phyloP scores from a whole-genome alignment of 331 rosid species.

The Quercus lobata region DNA sequence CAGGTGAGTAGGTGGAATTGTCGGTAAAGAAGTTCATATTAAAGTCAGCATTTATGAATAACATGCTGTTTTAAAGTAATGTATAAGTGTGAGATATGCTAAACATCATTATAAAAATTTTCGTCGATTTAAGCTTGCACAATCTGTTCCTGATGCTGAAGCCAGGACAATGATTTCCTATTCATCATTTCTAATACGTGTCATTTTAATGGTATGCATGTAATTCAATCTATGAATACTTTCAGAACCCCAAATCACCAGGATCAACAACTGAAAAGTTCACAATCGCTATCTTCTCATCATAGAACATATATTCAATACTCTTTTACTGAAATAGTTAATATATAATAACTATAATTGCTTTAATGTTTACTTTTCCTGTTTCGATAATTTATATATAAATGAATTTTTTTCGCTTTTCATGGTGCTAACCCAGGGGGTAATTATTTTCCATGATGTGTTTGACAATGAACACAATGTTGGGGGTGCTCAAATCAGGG shows the following conservation, averaged over 20 bases:
- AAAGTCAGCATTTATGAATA: conserved; percentile 8
- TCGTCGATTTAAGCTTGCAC: not conserved
- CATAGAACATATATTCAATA: not conserved
- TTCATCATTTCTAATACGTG: not conserved
- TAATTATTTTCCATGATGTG: conserved; percentile 73
- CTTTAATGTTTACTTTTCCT: not conserved
- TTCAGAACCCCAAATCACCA: not conserved
- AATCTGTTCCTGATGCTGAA: not conserved
- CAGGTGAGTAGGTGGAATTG: conserved; percentile 53
- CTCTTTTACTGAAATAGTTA: not conserved
- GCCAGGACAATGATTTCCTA: not conserved
- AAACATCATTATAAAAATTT: not conserved
- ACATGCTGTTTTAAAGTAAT: not conserved
- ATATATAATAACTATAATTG: not conserved
- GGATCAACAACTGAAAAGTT: not conserved
- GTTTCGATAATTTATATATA: not conserved
- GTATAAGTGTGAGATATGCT: not conserved
- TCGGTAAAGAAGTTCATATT: conserved; percentile 10
- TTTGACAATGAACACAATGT: conserved; percentile 61
- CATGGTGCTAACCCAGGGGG: conserved; percentile 54
- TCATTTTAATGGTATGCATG: not conserved
- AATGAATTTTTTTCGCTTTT: conserved; percentile 1
- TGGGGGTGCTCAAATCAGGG: conserved; percentile 77
- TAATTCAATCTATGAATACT: not conserved
- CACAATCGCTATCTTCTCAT: not conserved